Evolutionary conservation across 1,284 basidiomycete genomes (phyloP).

Genomic region (Pisolithus thermaeus): DNA sequence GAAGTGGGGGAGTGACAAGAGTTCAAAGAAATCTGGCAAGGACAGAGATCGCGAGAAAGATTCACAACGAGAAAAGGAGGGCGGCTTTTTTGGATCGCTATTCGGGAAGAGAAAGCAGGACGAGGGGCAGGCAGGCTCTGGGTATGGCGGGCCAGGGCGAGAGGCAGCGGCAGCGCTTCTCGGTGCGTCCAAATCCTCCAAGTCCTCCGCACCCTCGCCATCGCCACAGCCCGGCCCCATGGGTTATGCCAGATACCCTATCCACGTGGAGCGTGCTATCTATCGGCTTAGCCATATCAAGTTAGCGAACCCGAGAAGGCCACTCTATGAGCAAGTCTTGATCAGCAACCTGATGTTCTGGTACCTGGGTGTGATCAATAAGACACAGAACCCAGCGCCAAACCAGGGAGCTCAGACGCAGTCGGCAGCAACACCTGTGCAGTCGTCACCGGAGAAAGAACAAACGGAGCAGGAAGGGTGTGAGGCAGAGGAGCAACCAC

Average conservation of each 20-base stretch:
- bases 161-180: constrained; percentile 80
- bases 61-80: constrained; percentile 50
- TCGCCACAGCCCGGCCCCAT: constrained; percentile 54
- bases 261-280: constrained; percentile 96
- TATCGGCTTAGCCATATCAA: constrained; percentile 98
- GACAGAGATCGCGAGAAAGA: constrained; percentile 45
- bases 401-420: constrained; percentile 22
- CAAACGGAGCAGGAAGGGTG: constrained; percentile 36
- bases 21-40: constrained; percentile 51
- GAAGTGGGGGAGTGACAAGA: constrained; percentile 66
- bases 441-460: constrained; percentile 24
- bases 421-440: constrained; percentile 10
- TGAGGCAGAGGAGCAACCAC: constrained; percentile 38
- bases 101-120: constrained; percentile 85
- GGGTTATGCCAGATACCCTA: constrained; percentile 85
- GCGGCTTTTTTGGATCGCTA: constrained; percentile 82
- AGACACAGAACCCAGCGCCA: constrained; percentile 48
- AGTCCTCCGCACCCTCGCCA: constrained; percentile 52
- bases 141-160: constrained; percentile 56
- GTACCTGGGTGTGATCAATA: constrained; percentile 98
- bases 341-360: constrained; percentile 99
- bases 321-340: constrained; percentile 96
- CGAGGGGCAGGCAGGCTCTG: constrained; percentile 44
- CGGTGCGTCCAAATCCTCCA: constrained; percentile 76
- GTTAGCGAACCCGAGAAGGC: constrained; percentile 91